phyloP scores from a whole-genome alignment of 805 yeast species.

The Metschnikowia lochheadii region DNA sequence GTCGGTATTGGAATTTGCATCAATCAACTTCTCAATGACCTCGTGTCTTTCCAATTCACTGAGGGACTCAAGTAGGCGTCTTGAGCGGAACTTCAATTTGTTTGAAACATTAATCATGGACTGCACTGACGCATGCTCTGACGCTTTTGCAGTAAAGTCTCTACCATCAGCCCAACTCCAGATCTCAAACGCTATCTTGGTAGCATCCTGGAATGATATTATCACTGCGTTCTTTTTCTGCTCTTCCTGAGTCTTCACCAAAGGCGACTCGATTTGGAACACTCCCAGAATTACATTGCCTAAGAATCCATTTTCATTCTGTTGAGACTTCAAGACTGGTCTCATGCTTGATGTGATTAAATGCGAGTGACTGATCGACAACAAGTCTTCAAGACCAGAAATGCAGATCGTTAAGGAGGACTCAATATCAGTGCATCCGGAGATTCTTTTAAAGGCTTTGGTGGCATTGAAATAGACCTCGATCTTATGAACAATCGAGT shows the following conservation, averaged over 20 bases:
- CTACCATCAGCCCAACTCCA: constrained; percentile 67
- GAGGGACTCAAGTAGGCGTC: constrained; percentile 59
- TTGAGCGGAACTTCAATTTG: constrained; percentile 65
- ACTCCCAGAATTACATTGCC: constrained; percentile 75
- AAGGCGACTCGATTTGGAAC: constrained; percentile 65
- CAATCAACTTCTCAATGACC: constrained; percentile 62
- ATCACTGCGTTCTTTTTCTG: constrained; percentile 54
- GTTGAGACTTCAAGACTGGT: constrained; percentile 8
- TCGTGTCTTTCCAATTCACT: constrained; percentile 69
- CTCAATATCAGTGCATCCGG: constrained; percentile 33
- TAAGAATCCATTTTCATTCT: constrained; percentile 50
- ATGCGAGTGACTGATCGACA: constrained; percentile 56
- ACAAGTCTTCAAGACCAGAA: constrained; percentile 64
- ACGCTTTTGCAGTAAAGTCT: constrained; percentile 12
- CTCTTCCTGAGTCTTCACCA: constrained; percentile 45
- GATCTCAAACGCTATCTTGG: constrained; percentile 50
- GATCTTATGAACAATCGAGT: constrained; percentile 44
- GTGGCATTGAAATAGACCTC: constrained; percentile 27
- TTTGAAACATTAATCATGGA: constrained; percentile 42
- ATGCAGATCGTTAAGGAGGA: constrained; percentile 42
- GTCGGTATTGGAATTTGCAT: constrained; percentile 21
- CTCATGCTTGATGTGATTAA: constrained; percentile 34
- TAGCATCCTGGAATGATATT: constrained; percentile 61
- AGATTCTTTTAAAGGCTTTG: constrained; percentile 14
- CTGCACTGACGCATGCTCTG: constrained; percentile 17